Base-by-base conservation (phyloP, 805 yeast species). In the Babjeviella inositovora region DNA sequence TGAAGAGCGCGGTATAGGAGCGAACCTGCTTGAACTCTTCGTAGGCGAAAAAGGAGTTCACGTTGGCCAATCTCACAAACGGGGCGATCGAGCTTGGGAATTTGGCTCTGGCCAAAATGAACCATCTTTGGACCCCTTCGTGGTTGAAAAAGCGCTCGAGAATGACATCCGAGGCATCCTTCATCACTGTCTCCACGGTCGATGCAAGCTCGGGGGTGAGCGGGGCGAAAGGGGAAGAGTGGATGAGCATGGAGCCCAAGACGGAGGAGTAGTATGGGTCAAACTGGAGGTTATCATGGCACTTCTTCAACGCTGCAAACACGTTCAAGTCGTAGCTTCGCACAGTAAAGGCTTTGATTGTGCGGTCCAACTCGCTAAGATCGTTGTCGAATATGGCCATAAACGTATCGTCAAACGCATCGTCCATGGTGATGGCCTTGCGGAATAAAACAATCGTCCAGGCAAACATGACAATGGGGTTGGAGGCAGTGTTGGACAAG, bases 81-180 rank as follows among this genome's bases (percentile, higher is more conserved):
- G 87, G 72, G 2, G 59, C 42, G 10, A 80, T 42, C 2, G 69
- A 47, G 17, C 59, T 53, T 0, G 97, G 97, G 30, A 80, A 62
- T 37, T 85, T 82, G 1, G 90, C 74, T 30, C 73, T 58, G 1
- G 80, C 48, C 14, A 81, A 39, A 9, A 64, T 50, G 15, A 72
- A 37, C 4, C 59, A 39, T 23, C 57, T 54, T 12, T 49, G 48
- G 1, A 62, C 52, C 2, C 53, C 44, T n/a, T 54, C 53, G 25
- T 55, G 48, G 3, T 45, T 41, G 32, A 68, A 70, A 32, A 70
- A 64, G 9, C 37, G 40, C 28, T 50, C 55, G 8, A 57, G 44
- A 1, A 59, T 45, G 19, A 53, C 41, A 19, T 53, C 53, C 2
- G 74, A 69, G 19, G 63, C 57, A 14, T 48, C 41, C 6, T 41